Conservation (phyloP, 257 asterid species). For the Jasminum sambac region DNA sequence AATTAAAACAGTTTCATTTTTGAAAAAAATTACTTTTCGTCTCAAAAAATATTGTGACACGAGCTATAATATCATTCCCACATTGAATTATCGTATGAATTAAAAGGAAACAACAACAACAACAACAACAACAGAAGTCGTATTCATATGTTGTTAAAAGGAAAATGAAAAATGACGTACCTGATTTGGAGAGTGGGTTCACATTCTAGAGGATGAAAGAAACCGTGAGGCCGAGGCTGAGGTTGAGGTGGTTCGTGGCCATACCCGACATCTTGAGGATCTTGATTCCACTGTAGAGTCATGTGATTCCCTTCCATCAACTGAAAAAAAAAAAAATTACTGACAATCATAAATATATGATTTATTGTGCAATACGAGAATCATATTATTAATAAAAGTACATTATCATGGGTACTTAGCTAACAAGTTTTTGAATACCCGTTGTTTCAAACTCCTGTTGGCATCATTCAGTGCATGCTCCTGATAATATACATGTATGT, state of each 20-base stretch:
- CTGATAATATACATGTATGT: conserved; percentile 35
- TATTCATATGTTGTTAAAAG: not conserved
- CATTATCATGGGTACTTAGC: too few species aligned
- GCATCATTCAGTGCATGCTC: conserved; percentile 95
- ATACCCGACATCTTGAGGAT: conserved; percentile 65
- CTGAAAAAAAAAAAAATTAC: conserved; percentile 37
- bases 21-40: not conserved
- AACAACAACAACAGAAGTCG: not conserved
- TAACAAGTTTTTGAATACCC: too few species aligned
- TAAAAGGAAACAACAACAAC: not conserved
- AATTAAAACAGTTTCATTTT: not conserved
- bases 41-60: too few species aligned
- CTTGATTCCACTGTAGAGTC: conserved; percentile 81
- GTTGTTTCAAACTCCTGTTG: conserved; percentile 76
- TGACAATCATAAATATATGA: not conserved
- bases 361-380: too few species aligned
- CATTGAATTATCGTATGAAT: not conserved
- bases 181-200: conserved; percentile 97
- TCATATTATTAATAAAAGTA: too few species aligned
- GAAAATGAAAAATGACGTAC: conserved; percentile 26
- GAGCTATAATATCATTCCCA: not conserved
- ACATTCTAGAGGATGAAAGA: conserved; percentile 81
- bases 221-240: conserved; percentile 49
- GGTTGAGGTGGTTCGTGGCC: conserved; percentile 63
- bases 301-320: conserved; percentile 80